Evolutionary conservation across 495 filamentous ascomycete species (phyloP).

Genomic region (Jackrogersella minutella): DNA sequence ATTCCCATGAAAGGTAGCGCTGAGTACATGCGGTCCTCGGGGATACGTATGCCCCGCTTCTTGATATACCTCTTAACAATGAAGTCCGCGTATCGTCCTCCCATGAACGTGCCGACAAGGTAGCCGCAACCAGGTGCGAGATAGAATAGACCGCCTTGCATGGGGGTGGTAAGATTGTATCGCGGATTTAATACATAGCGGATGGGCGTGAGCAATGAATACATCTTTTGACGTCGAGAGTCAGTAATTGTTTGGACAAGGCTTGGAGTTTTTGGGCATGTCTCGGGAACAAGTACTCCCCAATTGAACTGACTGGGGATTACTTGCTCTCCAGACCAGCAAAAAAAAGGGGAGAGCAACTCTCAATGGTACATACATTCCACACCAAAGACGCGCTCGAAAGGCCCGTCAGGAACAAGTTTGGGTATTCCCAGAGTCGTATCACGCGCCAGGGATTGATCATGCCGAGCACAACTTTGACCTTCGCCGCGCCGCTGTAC

Average conservation of each 20-base stretch:
- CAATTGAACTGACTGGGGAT: too few species aligned
- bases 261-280: too few species aligned
- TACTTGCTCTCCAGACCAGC: too few species aligned
- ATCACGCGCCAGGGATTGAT: constrained; percentile 70
- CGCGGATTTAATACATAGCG: constrained; percentile 78
- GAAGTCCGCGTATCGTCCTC: constrained; percentile 75
- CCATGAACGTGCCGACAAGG: constrained; percentile 72
- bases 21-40: constrained; percentile 73
- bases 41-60: constrained; percentile 66
- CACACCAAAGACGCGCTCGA: constrained; percentile 70
- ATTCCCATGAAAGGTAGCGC: constrained; percentile 67
- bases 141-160: constrained; percentile 75
- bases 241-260: too few species aligned
- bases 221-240: too few species aligned
- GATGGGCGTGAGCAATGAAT: constrained; percentile 75
- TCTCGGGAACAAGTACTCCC: too few species aligned
- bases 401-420: constrained; percentile 67
- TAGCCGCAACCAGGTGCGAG: constrained; percentile 77
- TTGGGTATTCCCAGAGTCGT: constrained; percentile 69
- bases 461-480: constrained; percentile 62
- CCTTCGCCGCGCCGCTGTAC: constrained; percentile 56
- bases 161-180: constrained; percentile 70
- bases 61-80: constrained; percentile 69
- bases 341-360: too few species aligned
- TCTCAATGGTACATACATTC: too few species aligned